A percentile compares a stretch with the other conserved stretches of the same genome.
phyloP scores from a whole-genome alignment of 805 yeast species.

The Saccharomycopsis malanga region DNA sequence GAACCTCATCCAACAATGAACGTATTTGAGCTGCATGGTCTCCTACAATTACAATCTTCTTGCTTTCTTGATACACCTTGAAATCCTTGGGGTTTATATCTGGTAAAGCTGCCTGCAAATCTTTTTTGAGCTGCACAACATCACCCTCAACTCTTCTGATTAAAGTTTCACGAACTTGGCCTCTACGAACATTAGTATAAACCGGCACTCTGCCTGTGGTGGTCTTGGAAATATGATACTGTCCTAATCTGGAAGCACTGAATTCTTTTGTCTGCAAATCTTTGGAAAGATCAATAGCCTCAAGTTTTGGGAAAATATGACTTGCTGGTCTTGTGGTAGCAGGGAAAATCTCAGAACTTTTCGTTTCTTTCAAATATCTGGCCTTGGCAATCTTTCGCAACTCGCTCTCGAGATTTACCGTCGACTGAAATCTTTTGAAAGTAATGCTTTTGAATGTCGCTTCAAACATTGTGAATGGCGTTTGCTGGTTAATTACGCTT shows the following conservation, averaged over 20 bases:
- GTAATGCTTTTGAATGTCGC: not conserved
- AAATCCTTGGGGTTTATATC: constrained; percentile 40
- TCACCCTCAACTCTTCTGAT: constrained; percentile 68
- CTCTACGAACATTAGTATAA: constrained; percentile 59
- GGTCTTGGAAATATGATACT: constrained; percentile 35
- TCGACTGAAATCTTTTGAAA: constrained; percentile 5
- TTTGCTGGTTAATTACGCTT: no score
- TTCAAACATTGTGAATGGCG: not conserved
- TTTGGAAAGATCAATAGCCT: constrained; percentile 9
- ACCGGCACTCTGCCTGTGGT: constrained; percentile 71
- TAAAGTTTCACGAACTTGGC: constrained; percentile 61
- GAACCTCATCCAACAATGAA: constrained; percentile 3
- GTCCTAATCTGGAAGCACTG: constrained; percentile 3
- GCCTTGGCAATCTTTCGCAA: constrained; percentile 12
- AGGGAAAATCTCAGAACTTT: constrained; percentile 5
- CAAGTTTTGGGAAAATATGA: constrained; percentile 16
- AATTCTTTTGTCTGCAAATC: constrained; percentile 13
- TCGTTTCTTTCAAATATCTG: constrained; percentile 12
- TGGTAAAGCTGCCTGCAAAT: constrained; percentile 47
- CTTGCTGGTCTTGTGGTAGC: not conserved
- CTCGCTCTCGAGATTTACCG: constrained; percentile 16
- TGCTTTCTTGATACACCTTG: constrained; percentile 43
- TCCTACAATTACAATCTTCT: constrained; percentile 48
- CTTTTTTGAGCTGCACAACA: constrained; percentile 55
- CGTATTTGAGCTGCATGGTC: constrained; percentile 27